Evolutionary conservation across 257 asterid genomes (phyloP), one percentile per base, ranked within the genome.

Genomic region (Capsicum chinense): DNA sequence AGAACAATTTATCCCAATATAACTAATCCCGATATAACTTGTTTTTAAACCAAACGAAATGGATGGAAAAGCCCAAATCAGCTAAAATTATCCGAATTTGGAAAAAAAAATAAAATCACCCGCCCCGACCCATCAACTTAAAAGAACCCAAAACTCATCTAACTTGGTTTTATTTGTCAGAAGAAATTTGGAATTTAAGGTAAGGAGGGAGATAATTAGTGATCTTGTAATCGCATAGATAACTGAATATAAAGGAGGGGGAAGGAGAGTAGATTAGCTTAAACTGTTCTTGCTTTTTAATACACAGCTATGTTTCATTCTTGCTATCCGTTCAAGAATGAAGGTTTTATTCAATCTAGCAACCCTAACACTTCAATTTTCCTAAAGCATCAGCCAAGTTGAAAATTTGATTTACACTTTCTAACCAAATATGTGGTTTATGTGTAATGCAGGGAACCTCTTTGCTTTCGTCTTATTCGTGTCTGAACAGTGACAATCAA

Each of bases 381-480:
- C 14, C 13, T 76, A 54, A 74, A 52, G 13, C 14, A 76, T 52
- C 21, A 14, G 64, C 63, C 15, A 52, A 26, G 0, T 54, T 76
- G 63, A 15, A 16, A 13, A 8, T 69, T 69, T 60, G 44, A 39
- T n/a, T 69, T 50, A 3, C 11, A 50, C 48, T 78, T 26, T 14
- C 64, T 83, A 17, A 70, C 79, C 64, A 83, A 52, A 33, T 33
- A 10, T 83, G 67, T 54, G 83, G 39, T 15, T n/a, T 26, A 56
- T 85, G 62, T 52, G 70, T 56, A 68, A 87, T 89, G 91, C 95
- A 95, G 98, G 98, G 79, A 95, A 95, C 80, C 88, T 95, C 84
- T 87, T 89, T 64, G 98, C 98, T 13, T 88, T 95, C 83, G 95
- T 89, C 85, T 82, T 95, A 80, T 95, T 95, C 68, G 89, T 95